Base-by-base conservation (phyloP, 768 basidiomycete species). In the Termitomyces sp. region DNA sequence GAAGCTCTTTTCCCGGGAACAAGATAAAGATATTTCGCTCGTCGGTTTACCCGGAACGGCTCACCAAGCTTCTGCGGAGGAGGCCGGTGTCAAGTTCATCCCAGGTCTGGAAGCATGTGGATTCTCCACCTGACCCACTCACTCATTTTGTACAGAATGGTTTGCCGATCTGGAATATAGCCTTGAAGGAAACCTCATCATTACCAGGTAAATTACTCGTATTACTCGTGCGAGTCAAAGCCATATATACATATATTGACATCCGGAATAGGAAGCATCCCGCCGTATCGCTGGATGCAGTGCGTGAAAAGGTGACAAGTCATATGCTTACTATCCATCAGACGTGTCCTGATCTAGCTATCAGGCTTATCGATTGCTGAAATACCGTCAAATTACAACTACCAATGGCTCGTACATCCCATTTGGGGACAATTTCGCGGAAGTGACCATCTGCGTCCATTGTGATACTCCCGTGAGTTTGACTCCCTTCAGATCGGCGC, bases 151-250 rank as follows among this genome's bases (percentile, higher is more conserved):
- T n/a, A n/a, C 54, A 84, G 85, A 86, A 58, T 86, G 83, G 81
- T 87, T 85, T 62, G 84, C 82, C 2, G 86, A 90, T 64, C 67
- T 87, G 29, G 82, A 85, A 19, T 87, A 89, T 60, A 76, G 69
- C 50, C 64, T 74, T 3, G 75, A 79, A 54, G 86, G 86, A 3
- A 80, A 79, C 60, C 71, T 87, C 29, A 63, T 87, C 37, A 85
- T 85, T 54, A 85, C 84, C 9, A 79, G 82, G 84, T 82, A 55
- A n/a, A 68, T 65, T 11, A 7, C 27, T 50, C 43, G 11, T 17
- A 68, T 65, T 11, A 7, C 27, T 50, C 43, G 11, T 54, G 10
- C 17, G 16, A 38, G 17, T 31, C 23, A 19, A 7, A 16, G n/a
- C n/a, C n/a, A 31, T 31, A 10, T 37, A 41, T 35, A 27, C n/a